Evolutionary conservation across 768 basidiomycete species (phyloP).

Genomic region (Mycena albidolilacea): DNA sequence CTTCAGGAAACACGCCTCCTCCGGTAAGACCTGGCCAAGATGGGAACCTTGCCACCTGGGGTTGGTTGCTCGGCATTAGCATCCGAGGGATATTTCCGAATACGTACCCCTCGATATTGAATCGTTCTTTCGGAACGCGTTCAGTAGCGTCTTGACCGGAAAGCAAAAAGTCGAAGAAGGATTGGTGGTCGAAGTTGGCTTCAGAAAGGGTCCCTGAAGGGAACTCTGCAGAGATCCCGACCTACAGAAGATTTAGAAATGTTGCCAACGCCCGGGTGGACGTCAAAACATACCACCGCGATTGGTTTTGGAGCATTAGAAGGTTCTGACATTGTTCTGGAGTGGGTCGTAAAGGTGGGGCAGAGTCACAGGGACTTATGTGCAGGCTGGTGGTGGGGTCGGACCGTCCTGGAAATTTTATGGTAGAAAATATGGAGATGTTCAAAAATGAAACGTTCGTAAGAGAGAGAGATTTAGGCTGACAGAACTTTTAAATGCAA

Average conservation of each 20-base stretch:
- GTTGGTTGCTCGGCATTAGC: not conserved
- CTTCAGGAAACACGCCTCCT: slow-evolving; percentile 56
- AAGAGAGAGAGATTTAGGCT: no score
- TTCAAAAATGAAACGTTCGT: no score
- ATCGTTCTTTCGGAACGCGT: slow-evolving; percentile 47
- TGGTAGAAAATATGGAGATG: no score
- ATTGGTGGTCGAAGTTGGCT: slow-evolving; percentile 51
- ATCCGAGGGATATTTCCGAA: not conserved
- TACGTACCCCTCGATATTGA: slow-evolving; percentile 52
- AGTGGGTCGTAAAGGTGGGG: not conserved
- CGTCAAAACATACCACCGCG: not conserved
- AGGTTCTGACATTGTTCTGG: not conserved
- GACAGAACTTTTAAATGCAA: no score
- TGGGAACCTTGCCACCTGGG: slow-evolving; percentile 46
- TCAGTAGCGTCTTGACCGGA: slow-evolving; percentile 50
- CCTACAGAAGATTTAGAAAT: slow-evolving; percentile 10
- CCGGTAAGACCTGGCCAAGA: slow-evolving; percentile 46
- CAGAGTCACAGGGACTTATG: not conserved
- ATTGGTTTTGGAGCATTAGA: not conserved
- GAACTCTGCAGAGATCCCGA: slow-evolving; percentile 57
- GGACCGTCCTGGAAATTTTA: no score
- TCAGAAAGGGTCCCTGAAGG: slow-evolving; percentile 48
- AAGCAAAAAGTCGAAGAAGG: slow-evolving; percentile 55
- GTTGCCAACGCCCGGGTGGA: not conserved
- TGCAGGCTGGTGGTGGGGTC: not conserved